phyloP scores from a whole-genome alignment of 192 early-diverging fungal genomes.

The Thoreauomyces humboldtii region DNA sequence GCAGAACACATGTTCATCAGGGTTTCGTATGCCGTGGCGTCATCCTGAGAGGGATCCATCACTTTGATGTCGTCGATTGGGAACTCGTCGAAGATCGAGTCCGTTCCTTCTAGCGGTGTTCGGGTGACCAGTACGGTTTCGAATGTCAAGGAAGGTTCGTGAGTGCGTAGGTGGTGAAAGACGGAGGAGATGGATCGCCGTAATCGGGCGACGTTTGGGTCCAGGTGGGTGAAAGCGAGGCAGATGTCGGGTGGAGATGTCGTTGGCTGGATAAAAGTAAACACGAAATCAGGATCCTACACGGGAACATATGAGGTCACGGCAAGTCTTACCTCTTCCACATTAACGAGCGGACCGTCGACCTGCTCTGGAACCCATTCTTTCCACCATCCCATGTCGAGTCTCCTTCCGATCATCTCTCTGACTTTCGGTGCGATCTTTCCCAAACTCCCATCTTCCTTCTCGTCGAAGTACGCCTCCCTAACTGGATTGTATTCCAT shows the following conservation, averaged over 20 bases:
- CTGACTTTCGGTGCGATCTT: conserved; percentile 3
- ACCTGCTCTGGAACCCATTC: neutral
- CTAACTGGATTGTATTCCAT: conserved; percentile 6
- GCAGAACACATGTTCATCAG: neutral
- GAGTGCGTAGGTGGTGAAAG: conserved; percentile 8
- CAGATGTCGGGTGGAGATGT: neutral
- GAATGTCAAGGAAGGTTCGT: neutral
- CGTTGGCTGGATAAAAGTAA: neutral
- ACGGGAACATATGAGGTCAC: neutral
- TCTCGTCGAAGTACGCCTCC: neutral
- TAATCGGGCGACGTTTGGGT: neutral
- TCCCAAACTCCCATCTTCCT: neutral
- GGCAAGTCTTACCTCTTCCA: neutral
- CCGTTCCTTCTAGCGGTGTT: neutral
- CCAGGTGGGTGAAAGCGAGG: conserved; percentile 4
- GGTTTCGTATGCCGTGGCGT: neutral
- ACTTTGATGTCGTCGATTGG: neutral
- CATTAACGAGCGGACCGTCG: neutral
- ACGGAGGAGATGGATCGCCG: conserved; percentile 4
- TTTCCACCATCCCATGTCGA: conserved; percentile 9
- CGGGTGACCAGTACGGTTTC: neutral
- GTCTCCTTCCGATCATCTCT: neutral
- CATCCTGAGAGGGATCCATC: neutral
- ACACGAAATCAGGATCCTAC: neutral
- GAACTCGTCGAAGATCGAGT: conserved; percentile 1